A percentile compares a stretch with the other conserved stretches of the same genome.
Evolutionary conservation across 768 basidiomycete species (phyloP).

Genomic region (Trametes cinnabarina): DNA sequence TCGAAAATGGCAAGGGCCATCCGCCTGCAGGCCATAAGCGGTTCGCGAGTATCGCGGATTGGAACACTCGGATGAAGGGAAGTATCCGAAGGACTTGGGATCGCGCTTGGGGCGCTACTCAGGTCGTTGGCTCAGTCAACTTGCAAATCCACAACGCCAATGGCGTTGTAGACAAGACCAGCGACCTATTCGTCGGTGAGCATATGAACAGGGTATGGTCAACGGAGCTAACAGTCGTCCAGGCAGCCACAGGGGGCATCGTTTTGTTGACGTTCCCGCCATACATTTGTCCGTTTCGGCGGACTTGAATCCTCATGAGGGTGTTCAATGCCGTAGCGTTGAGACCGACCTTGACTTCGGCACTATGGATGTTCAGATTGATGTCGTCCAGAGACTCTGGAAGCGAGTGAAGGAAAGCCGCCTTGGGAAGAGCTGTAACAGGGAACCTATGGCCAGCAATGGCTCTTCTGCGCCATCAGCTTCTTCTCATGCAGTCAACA

Average conservation of each 20-base stretch:
- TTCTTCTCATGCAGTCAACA: background rate
- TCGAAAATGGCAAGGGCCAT: constrained; percentile 16
- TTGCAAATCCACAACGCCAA: constrained; percentile 48
- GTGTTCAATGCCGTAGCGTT: constrained; percentile 55
- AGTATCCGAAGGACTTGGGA: constrained; percentile 67
- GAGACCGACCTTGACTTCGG: constrained; percentile 45
- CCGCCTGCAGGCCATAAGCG: constrained; percentile 17
- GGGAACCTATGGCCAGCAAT: background rate
- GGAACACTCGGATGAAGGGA: constrained; percentile 58
- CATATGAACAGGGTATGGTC: background rate
- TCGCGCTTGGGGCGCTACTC: constrained; percentile 63
- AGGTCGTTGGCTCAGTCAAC: constrained; percentile 52
- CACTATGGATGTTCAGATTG: constrained; percentile 46
- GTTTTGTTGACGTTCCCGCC: constrained; percentile 48
- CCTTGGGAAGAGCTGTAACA: background rate
- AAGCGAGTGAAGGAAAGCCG: constrained; percentile 11
- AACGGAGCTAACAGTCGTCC: background rate
- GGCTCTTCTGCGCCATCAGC: background rate
- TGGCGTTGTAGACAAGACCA: constrained; percentile 27
- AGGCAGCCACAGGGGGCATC: constrained; percentile 11
- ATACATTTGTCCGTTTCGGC: constrained; percentile 48
- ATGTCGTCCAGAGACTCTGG: constrained; percentile 37
- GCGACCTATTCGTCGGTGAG: constrained; percentile 13
- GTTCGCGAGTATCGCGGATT: constrained; percentile 54
- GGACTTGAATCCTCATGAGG: constrained; percentile 57